Conservation (phyloP, 2,329 filamentous ascomycete species). For the Penicillium sp. region DNA sequence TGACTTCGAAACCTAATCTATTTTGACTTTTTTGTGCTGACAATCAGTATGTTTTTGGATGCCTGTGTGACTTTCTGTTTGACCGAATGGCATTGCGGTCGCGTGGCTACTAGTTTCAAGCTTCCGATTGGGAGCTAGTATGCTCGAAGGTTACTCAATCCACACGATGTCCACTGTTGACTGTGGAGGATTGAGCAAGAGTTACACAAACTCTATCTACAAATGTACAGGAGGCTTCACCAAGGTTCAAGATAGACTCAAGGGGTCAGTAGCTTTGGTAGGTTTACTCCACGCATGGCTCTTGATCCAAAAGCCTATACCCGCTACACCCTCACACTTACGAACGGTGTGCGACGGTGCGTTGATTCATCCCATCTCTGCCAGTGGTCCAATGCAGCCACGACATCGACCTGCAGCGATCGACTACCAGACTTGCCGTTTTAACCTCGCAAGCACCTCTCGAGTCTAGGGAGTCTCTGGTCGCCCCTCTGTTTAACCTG, state of each 20-base stretch:
- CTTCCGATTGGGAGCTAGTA: not conserved
- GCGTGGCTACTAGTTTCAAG: not conserved
- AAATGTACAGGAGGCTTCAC: not conserved
- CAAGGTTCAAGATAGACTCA: not conserved
- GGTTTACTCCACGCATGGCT: not conserved
- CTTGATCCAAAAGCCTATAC: not conserved
- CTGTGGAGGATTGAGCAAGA: not conserved
- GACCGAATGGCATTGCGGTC: not conserved
- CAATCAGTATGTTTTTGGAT: not conserved
- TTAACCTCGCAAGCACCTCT: not conserved
- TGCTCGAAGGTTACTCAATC: not conserved
- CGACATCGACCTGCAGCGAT: constrained; percentile 16
- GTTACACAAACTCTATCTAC: not conserved
- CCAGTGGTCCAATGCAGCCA: not conserved
- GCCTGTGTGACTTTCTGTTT: not conserved
- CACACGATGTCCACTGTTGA: not conserved
- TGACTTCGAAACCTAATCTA: constrained; percentile 1
- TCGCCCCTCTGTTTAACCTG: not conserved
- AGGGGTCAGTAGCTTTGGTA: not conserved
- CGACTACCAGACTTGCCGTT: constrained; percentile 8
- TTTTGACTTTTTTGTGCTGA: constrained; percentile 9
- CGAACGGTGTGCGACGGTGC: constrained; percentile 1
- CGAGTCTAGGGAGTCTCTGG: not conserved
- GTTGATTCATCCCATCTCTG: not conserved
- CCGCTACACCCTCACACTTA: not conserved